Evolutionary conservation across 177 flowering plant genomes (phyloP).

Genomic region (Tripterygium wilfordii): DNA sequence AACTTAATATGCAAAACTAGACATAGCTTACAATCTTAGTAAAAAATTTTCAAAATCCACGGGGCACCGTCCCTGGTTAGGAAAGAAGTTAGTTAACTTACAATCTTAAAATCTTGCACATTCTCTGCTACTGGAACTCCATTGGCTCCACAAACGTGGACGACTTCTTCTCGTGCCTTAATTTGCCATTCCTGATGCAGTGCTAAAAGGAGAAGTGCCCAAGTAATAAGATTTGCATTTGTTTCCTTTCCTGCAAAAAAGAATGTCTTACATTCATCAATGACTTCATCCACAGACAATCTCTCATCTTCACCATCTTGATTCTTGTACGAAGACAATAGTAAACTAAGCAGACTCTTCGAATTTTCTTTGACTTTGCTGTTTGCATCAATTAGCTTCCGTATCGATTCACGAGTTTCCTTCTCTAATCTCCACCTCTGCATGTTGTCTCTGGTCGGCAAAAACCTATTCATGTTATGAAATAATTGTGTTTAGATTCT

Average conservation of each 20-base stretch:
- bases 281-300: slow-evolving; percentile 53
- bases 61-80: too few relatives aligned
- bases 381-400: slow-evolving; percentile 25
- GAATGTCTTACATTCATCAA: too few relatives aligned
- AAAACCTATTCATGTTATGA: slow-evolving; percentile 25
- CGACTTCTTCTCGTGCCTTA: slow-evolving; percentile 62
- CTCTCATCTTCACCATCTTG: slow-evolving; percentile 32
- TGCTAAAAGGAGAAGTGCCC: slow-evolving; percentile 59
- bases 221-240: slow-evolving; percentile 50
- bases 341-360: slow-evolving; percentile 33
- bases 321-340: slow-evolving; percentile 36
- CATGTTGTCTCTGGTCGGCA: slow-evolving; percentile 58
- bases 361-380: slow-evolving; percentile 23
- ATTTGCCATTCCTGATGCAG: slow-evolving; percentile 71
- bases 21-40: too few relatives aligned
- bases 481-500: too few relatives aligned
- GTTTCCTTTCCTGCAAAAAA: slow-evolving; percentile 80
- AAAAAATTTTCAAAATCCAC: too few relatives aligned
- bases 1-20: too few relatives aligned
- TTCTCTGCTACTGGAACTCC: slow-evolving; percentile 40
- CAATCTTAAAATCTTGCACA: slow-evolving; percentile 47
- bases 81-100: too few relatives aligned
- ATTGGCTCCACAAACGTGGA: slow-evolving; percentile 19
- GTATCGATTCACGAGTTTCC: slow-evolving; percentile 36
- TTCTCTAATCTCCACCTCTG: slow-evolving; percentile 50